Conservation (phyloP, 139 green algal genomes). For the Yamagishiella unicocca region DNA sequence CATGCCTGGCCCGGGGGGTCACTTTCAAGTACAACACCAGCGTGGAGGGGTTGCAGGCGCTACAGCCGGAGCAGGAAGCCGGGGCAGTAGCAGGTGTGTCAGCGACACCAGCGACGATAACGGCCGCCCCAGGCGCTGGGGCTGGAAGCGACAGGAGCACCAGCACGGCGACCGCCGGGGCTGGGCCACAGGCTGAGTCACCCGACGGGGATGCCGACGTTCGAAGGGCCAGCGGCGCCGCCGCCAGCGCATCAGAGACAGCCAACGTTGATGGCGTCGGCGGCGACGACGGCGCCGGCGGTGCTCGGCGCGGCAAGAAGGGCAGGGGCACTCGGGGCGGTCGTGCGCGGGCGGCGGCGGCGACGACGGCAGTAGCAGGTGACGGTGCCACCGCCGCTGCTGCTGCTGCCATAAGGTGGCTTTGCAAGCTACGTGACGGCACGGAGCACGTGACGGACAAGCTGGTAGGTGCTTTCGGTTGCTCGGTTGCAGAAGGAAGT, state of each 20-base stretch:
- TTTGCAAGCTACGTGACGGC: conserved; percentile 36
- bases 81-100: background rate
- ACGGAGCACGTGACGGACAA: conserved; percentile 29
- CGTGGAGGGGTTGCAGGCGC: conserved; percentile 58
- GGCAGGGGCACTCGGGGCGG: background rate
- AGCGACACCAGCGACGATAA: background rate
- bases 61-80: background rate
- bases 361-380: background rate
- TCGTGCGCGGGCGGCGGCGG: background rate
- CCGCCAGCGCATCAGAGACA: background rate
- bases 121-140: background rate
- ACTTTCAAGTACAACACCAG: conserved; percentile 58
- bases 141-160: background rate
- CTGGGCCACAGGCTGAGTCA: background rate
- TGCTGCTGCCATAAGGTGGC: background rate
- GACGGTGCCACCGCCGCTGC: background rate
- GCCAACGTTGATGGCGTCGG: background rate
- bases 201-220: background rate
- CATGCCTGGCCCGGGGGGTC: conserved; percentile 64
- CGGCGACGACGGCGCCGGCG: background rate
- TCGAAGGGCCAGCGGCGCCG: too few species aligned
- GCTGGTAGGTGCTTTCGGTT: conserved; percentile 11
- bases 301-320: conserved; percentile 12
- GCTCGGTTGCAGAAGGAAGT: too few species aligned
- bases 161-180: background rate